Base-by-base conservation (phyloP, 306 rosid species). In the Coriaria nepalensis region DNA sequence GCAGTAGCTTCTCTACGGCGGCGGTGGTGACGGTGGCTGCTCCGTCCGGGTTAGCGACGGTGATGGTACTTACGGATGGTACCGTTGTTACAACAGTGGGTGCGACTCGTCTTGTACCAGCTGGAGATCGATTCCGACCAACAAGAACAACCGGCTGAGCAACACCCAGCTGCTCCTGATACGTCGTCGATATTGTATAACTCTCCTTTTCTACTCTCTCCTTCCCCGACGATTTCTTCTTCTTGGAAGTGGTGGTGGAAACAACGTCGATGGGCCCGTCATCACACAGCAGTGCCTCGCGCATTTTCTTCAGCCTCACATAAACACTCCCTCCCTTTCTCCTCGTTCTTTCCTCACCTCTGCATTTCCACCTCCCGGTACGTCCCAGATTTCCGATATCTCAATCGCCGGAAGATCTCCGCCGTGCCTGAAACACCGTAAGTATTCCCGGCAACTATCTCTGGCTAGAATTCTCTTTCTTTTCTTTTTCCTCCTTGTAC, bases 281-380 rank as follows among this genome's bases (percentile, higher is more conserved):
- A 33, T 70, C 78, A 57, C 35, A 62, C 0, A 65, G 13, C 12
- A 68, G 77, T 35, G 78, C 64, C 36, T 79, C 76, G 12, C 79
- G 97, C 98, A 90, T 90, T 90, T 76, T 83, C 34, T 78, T 83
- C 34, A 35, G 50, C 37, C 43, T 3, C 52, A n/a, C 56, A 40
- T 4, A 51, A 33, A 51, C 40, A 20, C 49, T 14, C 40, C 10
- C 32, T 37, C 7, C 38, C n/a, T 38, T 6, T 45, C 50, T 35
- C 11, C 44, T 41, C 6, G 35, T 32, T 10, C 59, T 20, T 11
- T 45, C 58, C 5, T 7, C 5, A 8, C 33, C 45, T 50, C 60
- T 44, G 68, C 74, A 72, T 66, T 63, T 43, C 45, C 51, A 35
- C 59, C 44, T 38, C 56, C 44, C 8, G 8, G 38, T 8, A 29